Evolutionary conservation across 2,329 filamentous ascomycete genomes (phyloP), one percentile per base, ranked within the genome.

Genomic region (Cercospora zeina): DNA sequence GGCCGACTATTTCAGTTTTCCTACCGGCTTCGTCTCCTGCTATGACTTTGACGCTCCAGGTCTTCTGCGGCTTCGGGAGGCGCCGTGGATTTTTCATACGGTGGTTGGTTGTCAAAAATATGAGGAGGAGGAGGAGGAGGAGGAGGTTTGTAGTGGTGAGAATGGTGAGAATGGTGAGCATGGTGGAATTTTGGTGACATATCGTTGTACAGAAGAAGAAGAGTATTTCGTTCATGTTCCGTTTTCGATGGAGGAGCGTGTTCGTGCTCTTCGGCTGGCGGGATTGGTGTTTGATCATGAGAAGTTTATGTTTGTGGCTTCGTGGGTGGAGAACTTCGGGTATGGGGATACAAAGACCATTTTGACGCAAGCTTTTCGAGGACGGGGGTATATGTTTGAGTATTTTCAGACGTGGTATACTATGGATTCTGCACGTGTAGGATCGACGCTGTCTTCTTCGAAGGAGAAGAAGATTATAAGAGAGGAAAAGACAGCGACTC

Each of bases 321-420:
- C 54, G 6, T 57, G 54, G 54, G 49, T 11, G 13, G 19, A 24
- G 30, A 42, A n/a, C n/a, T n/a, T n/a, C n/a, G n/a, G n/a, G n/a
- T n/a, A 21, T 42, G 37, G 16, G 11, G 8, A 19, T 19, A 19
- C 9, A 4, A 42, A 31, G 30, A 16, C 31, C 6, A 13, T 14
- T n/a, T 37, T 57, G 1, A 42, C 37, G 16, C 16, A 57, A 19
- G 27, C 24, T 14, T 57, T 47, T 24, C 24, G 45, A 9, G 54
- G 54, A 57, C 37, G 11, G 24, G 33, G 36, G 27, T 42, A 47
- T 21, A 34, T 33, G n/a, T 57, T 31, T 33, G 13, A 13, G 14
- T 47, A 57, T 21, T 19, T 57, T 13, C 54, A 57, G 31, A 47
- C 54, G 10, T 57, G 54, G 39, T 57, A 57, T 33, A 21, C 54